Base-by-base conservation (phyloP, 2,329 filamentous ascomycete species). In the Orbilia ellipsospora region DNA sequence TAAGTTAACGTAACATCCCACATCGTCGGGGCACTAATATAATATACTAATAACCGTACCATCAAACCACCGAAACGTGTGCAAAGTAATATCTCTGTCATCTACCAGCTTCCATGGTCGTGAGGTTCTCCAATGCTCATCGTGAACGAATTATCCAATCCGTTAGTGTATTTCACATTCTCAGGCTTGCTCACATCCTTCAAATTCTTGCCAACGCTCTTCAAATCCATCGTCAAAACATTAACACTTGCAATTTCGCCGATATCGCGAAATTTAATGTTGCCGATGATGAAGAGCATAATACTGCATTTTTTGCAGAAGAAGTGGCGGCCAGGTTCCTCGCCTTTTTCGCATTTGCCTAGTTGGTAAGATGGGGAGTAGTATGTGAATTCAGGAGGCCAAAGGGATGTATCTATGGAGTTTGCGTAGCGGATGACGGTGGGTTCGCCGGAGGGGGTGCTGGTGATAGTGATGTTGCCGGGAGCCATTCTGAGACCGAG, bases 221-320 rank as follows among this genome's bases (percentile, higher is more conserved):
- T 75, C 42, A 69, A 60, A 55, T 69, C 64, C 50, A 75, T 50
- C 12, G 45, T 59, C 2, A 60, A 4, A 18, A 56, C 13, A 42
- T 75, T 75, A 12, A 75, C 23, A n/a, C 59, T 40, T 6, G 42
- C 13, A 1, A 63, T 64, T 52, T 69, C 72, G 2, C 72, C 64
- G 28, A 67, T 64, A 42, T 56, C 42, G 3, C 50, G 20, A n/a
- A 28, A 12, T 2, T 63, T 57, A 16, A 74, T 54, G 16, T 68
- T 57, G 4, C 59, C 64, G n/a, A 75, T 45, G 72, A 69, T 65
- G 57, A 75, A 69, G 4, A 75, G 52, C 16, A 55, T 64, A 52
- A 40, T 60, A 23, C 72, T 65, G 72, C 72, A 69, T 15, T 50
- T 55, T 18, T 63, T 68, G 48, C 64, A 75, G 60, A 75, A 75